These are phyloP conservation scores for Colletotrichum phormii DNA, from an alignment of 2,329 filamentous ascomycete species.

Conservation along the genomic window DNA sequence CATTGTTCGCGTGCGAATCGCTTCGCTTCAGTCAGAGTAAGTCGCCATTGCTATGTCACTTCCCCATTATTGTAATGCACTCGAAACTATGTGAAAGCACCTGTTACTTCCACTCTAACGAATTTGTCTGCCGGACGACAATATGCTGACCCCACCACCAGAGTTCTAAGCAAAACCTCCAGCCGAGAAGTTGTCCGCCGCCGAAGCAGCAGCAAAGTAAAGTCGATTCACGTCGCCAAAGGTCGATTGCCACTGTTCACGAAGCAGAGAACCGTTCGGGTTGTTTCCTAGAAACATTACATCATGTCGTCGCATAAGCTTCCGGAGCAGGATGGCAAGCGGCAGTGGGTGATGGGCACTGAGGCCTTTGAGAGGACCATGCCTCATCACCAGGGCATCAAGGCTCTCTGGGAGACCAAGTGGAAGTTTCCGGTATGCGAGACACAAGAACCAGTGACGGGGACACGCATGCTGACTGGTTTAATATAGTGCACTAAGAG, in stretches of 20 bases:
- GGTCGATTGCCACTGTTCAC: constrained; percentile 43
- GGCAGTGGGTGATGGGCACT: constrained; percentile 57
- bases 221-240: constrained; percentile 39
- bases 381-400: constrained; percentile 70
- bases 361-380: constrained; percentile 56
- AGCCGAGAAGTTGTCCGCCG: constrained; percentile 39
- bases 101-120: no score
- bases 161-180: constrained; percentile 24
- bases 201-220: constrained; percentile 42
- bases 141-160: background rate
- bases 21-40: constrained; percentile 59
- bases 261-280: constrained; percentile 47
- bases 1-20: constrained; percentile 60
- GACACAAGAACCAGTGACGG: background rate
- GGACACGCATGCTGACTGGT: constrained; percentile 5
- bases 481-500: constrained; percentile 63
- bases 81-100: background rate
- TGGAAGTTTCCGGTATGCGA: constrained; percentile 75
- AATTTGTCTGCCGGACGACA: background rate
- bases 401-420: constrained; percentile 79
- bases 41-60: constrained; percentile 40
- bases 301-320: constrained; percentile 46
- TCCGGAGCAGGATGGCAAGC: constrained; percentile 41
- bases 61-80: background rate
- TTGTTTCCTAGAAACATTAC: constrained; percentile 35